Conservation (phyloP, 352 stramenopile species). For the Phytophthora ohioensis region DNA sequence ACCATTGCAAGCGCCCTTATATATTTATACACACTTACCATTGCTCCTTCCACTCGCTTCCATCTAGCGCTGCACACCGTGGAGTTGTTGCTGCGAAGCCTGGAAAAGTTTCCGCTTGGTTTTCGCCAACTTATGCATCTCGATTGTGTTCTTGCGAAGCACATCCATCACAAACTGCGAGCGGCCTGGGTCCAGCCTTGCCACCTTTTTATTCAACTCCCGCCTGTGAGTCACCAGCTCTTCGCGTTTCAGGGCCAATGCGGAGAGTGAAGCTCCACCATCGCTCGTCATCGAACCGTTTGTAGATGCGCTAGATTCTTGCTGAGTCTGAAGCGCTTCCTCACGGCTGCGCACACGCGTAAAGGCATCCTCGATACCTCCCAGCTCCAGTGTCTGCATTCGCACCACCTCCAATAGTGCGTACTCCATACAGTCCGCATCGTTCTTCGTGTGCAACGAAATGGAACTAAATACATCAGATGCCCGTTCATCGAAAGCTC, state of each 20-base stretch:
- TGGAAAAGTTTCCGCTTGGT: conserved; percentile 76
- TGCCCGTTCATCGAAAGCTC: conserved; percentile 72
- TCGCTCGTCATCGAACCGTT: conserved; percentile 28
- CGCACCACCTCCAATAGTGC: conserved; percentile 79
- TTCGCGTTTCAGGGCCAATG: conserved; percentile 51
- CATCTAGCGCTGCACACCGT: conserved; percentile 43
- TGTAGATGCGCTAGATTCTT: conserved; percentile 24
- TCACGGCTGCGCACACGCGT: conserved; percentile 60
- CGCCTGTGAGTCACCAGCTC: conserved; percentile 59
- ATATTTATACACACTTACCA: conserved; percentile 49
- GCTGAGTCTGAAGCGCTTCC: conserved; percentile 49
- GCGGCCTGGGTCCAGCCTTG: conserved; percentile 62
- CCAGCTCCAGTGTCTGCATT: conserved; percentile 84
- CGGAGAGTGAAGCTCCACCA: conserved; percentile 39
- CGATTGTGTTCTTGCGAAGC: conserved; percentile 68
- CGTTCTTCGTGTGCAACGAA: conserved; percentile 74
- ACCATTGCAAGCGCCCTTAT: conserved; percentile 24
- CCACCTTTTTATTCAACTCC: conserved; percentile 68
- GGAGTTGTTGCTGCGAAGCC: conserved; percentile 65
- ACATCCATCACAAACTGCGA: conserved; percentile 78
- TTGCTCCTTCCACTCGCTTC: conserved; percentile 10
- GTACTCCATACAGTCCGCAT: conserved; percentile 86
- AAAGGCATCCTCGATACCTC: conserved; percentile 81
- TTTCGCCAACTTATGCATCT: conserved; percentile 81
- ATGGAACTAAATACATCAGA: conserved; percentile 79